Evolutionary conservation across 305 asterid genomes (phyloP), one percentile per base, ranked within the genome.

Genomic region (Ajuga reptans): DNA sequence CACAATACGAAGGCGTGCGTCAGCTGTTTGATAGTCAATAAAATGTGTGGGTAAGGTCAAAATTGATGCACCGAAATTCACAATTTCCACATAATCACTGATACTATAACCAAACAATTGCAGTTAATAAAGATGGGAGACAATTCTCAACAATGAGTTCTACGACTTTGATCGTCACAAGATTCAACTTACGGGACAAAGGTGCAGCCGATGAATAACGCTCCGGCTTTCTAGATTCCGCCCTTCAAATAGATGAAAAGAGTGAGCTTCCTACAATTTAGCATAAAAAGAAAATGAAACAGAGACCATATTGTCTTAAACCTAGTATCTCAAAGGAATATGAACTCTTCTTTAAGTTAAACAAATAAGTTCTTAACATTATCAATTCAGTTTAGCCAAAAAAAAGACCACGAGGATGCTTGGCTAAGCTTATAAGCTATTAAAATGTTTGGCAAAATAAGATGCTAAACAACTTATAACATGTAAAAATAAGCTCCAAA

Each of bases 131-230:
- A n/a, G n/a, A n/a, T n/a, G n/a, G n/a, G n/a, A n/a, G n/a, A n/a
- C n/a, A n/a, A n/a, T n/a, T n/a, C n/a, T n/a, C n/a, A n/a, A n/a
- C n/a, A n/a, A n/a, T n/a, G n/a, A n/a, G n/a, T n/a, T 21, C 27
- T 21, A 21, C 27, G 27, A 21, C 1, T 21, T 21, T 21, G 27
- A 21, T 21, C 27, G 27, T 21, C 27, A 21, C 27, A 21, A 21
- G 65, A 14, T 31, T 51, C 5, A 39, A 85, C 97, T 90, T 82
- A 90, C 97, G 97, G 63, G 98, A 90, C 77, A 92, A 77, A 49
- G 98, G 98, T 59, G 98, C 96, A 82, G 98, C 98, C 50, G 98
- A 92, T 52, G 98, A 92, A 87, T 92, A 90, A 39, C 98, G 96
- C 87, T 92, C 97, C 45, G 98, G 85, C 72, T 89, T 89, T 86